A percentile compares a stretch with the other conserved stretches of the same genome.
phyloP scores from a whole-genome alignment of 139 green algal genomes.

The Pleodorina starrii region DNA sequence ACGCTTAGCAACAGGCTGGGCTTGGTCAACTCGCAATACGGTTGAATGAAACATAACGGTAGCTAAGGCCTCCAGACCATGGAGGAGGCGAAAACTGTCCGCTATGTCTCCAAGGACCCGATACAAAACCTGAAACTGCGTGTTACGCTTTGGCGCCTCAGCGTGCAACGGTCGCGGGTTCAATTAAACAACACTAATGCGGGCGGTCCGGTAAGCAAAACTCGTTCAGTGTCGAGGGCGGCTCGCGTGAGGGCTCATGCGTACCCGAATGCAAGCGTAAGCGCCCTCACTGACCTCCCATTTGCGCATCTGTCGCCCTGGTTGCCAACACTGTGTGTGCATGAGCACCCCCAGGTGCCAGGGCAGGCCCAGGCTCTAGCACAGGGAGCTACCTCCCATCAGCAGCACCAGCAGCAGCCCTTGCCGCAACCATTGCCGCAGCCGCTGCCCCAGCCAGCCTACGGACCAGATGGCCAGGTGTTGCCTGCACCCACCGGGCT shows the following conservation, averaged over 20 bases:
- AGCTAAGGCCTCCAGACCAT: slow-evolving; percentile 34
- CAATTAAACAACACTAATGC: slow-evolving; percentile 5
- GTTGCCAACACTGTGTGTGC: no score
- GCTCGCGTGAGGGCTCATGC: no score
- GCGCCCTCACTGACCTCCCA: no score
- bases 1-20: no score
- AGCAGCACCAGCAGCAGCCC: neutral
- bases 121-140: slow-evolving; percentile 64
- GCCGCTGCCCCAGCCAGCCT: neutral
- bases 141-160: slow-evolving; percentile 56
- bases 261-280: no score
- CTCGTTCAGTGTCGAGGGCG: no score
- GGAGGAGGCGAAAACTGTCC: slow-evolving; percentile 69
- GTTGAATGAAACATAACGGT: no score
- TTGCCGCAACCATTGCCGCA: neutral
- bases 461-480: neutral
- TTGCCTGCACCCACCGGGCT: neutral
- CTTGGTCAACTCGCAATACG: no score
- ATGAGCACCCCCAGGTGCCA: neutral
- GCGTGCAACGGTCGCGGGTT: slow-evolving; percentile 32
- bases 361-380: neutral
- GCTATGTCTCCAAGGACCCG: slow-evolving; percentile 72
- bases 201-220: neutral
- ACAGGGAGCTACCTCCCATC: neutral
- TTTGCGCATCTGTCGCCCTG: no score